Percentiles rank a stretch among this genome's conserved stretches.
These are phyloP conservation scores for Hygrocybe punicea DNA, from an alignment of 768 basidiomycete species.

Conservation along the genomic window DNA sequence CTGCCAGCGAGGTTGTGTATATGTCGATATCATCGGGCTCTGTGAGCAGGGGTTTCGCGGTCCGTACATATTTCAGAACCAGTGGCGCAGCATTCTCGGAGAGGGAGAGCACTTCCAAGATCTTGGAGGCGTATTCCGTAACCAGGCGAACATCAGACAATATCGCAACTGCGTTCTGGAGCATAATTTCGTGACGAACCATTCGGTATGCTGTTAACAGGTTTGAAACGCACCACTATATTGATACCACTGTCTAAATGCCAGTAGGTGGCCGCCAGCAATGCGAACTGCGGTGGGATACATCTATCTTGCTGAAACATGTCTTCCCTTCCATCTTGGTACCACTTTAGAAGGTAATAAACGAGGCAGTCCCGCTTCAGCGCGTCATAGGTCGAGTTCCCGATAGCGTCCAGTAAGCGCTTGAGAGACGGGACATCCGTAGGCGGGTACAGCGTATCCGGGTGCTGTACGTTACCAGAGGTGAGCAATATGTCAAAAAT, in stretches of 20 bases:
- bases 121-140: slow-evolving; percentile 74
- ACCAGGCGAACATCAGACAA: slow-evolving; percentile 74
- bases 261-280: slow-evolving; percentile 84
- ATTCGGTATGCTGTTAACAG: neutral
- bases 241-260: slow-evolving; percentile 68
- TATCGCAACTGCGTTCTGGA: slow-evolving; percentile 64
- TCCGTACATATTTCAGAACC: slow-evolving; percentile 70
- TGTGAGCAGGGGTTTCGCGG: slow-evolving; percentile 66
- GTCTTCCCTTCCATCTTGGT: slow-evolving; percentile 58
- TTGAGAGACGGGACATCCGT: slow-evolving; percentile 50
- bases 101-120: slow-evolving; percentile 61
- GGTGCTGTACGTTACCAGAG: slow-evolving; percentile 57
- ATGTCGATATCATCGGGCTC: slow-evolving; percentile 68
- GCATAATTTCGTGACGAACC: slow-evolving; percentile 1
- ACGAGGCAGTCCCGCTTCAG: slow-evolving; percentile 79
- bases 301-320: slow-evolving; percentile 50
- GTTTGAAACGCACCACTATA: slow-evolving; percentile 50
- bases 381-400: slow-evolving; percentile 59
- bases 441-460: slow-evolving; percentile 70
- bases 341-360: slow-evolving; percentile 80
- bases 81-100: slow-evolving; percentile 49
- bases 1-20: slow-evolving; percentile 66
- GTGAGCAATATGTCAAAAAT: slow-evolving; percentile 72
- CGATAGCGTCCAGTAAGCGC: slow-evolving; percentile 58
- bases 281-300: slow-evolving; percentile 73